phyloP scores from a whole-genome alignment of 805 yeast genomes.

The Blastobotrys peoriensis region DNA sequence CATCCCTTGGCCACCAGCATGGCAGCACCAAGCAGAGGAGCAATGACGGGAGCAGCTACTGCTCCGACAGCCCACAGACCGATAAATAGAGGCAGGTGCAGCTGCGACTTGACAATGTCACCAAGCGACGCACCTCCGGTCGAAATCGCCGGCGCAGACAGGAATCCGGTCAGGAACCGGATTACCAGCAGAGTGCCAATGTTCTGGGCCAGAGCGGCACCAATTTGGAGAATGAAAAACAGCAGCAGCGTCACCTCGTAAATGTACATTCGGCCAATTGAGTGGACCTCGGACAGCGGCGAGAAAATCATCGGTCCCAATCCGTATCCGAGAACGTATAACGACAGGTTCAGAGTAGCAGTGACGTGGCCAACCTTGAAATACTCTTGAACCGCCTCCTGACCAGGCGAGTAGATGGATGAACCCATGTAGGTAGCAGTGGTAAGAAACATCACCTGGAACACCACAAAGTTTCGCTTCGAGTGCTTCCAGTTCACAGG shows the following conservation, averaged over 20 bases:
- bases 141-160: constrained; percentile 60
- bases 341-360: constrained; percentile 48
- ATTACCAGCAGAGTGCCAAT: constrained; percentile 51
- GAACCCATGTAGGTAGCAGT: constrained; percentile 65
- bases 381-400: constrained; percentile 39
- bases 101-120: too few relatives aligned
- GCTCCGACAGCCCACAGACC: constrained; percentile 49
- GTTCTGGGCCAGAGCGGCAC: constrained; percentile 56
- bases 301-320: constrained; percentile 59
- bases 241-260: constrained; percentile 45
- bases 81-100: too few relatives aligned
- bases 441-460: constrained; percentile 50
- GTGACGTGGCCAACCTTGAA: constrained; percentile 39
- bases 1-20: constrained; percentile 45
- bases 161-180: constrained; percentile 56
- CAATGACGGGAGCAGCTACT: constrained; percentile 49
- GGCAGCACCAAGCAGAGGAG: constrained; percentile 46
- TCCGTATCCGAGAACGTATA: constrained; percentile 64
- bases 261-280: constrained; percentile 55
- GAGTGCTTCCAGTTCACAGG: constrained; percentile 43
- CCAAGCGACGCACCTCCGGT: constrained; percentile 65
- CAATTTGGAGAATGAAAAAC: constrained; percentile 36
- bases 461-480: constrained; percentile 41
- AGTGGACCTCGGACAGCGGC: constrained; percentile 61
- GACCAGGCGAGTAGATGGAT: constrained; percentile 57